These are phyloP conservation scores for Fusarium sp. DNA, from an alignment of 2,329 filamentous ascomycete species.

Conservation along the genomic window DNA sequence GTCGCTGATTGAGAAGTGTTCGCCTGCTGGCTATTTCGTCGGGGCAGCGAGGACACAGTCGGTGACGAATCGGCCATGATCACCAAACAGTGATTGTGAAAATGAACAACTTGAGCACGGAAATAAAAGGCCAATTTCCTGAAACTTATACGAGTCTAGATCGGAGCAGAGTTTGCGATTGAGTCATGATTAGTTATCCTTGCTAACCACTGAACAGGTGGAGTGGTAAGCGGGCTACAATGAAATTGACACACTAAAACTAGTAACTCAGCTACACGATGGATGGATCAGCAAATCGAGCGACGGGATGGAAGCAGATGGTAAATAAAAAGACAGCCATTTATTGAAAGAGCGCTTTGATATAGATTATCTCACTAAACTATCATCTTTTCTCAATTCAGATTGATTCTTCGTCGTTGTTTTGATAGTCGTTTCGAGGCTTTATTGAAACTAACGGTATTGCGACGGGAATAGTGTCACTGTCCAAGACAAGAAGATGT, in stretches of 20 bases:
- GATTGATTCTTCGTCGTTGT: neutral
- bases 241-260: neutral
- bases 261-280: neutral
- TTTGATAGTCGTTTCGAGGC: neutral
- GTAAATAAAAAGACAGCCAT: too few relatives aligned
- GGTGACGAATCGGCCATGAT: neutral
- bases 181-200: constrained; percentile 16
- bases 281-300: neutral
- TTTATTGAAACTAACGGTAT: neutral
- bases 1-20: neutral
- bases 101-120: neutral
- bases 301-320: neutral
- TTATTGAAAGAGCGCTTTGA: too few relatives aligned
- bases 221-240: neutral
- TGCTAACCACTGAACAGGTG: neutral
- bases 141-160: neutral
- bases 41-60: neutral
- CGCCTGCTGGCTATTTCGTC: neutral
- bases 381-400: neutral
- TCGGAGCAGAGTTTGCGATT: neutral
- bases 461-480: neutral
- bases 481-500: neutral
- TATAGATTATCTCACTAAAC: too few relatives aligned
- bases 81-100: neutral
- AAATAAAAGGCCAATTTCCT: neutral